Evolutionary conservation across 768 basidiomycete species (phyloP).

Genomic region (Mrakia hoshinonis): DNA sequence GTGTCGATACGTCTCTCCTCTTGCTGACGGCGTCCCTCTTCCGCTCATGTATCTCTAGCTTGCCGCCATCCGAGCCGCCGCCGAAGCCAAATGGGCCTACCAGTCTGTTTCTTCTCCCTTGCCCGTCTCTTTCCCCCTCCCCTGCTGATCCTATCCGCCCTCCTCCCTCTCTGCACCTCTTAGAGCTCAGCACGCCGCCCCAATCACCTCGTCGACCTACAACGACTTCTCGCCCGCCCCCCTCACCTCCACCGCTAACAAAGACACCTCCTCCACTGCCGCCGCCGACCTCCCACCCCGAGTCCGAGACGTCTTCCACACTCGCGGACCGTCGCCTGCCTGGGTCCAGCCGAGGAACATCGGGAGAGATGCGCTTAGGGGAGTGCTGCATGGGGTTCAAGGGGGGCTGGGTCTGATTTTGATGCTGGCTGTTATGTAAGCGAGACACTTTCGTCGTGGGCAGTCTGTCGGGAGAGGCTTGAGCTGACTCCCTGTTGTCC

Average conservation of each 20-base stretch:
- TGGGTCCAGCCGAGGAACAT: conserved; percentile 4
- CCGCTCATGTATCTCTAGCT: not conserved
- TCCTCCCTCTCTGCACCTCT: not conserved
- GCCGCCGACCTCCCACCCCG: not conserved
- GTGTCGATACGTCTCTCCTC: not conserved
- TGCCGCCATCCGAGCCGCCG: not conserved
- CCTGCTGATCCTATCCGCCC: not conserved
- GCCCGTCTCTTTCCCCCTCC: too few relatives aligned
- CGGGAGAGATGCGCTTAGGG: not conserved
- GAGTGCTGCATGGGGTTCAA: not conserved
- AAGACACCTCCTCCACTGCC: too few relatives aligned
- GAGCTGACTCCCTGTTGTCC: not conserved
- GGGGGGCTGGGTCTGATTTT: not conserved
- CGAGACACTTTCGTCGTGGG: too few relatives aligned
- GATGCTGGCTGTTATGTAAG: conserved; percentile 1
- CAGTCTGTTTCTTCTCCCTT: not conserved
- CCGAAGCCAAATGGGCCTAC: conserved; percentile 8
- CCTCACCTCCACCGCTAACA: not conserved
- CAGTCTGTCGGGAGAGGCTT: not conserved
- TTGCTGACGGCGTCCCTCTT: not conserved
- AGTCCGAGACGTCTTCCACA: not conserved
- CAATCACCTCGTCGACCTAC: not conserved
- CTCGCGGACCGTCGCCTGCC: not conserved
- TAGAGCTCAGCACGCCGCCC: not conserved
- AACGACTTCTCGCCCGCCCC: not conserved